Evolutionary conservation across 768 basidiomycete genomes (phyloP).

Genomic region (Sarcomyxa edulis): DNA sequence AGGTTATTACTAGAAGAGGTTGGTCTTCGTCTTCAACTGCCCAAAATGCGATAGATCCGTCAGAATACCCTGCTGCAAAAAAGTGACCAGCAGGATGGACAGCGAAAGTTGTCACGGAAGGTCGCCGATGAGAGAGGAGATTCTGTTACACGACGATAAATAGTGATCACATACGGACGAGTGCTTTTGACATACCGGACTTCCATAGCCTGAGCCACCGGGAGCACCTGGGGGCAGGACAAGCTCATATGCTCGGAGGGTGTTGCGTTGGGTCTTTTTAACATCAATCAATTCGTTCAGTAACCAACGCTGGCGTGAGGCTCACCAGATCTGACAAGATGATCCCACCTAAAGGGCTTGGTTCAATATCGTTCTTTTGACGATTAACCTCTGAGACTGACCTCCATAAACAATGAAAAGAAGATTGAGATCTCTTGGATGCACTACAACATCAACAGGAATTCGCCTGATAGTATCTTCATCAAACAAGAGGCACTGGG

Average conservation of each 20-base stretch:
- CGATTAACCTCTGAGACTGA: conserved; percentile 22
- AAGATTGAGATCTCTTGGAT: conserved; percentile 70
- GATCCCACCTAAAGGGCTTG: conserved; percentile 46
- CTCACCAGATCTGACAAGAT: conserved; percentile 54
- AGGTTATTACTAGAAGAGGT: conserved; percentile 69
- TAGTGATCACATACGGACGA: not conserved
- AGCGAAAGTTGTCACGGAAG: conserved; percentile 64
- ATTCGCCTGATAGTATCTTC: conserved; percentile 29
- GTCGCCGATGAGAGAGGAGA: conserved; percentile 64
- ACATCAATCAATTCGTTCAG: conserved; percentile 1
- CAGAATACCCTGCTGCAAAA: conserved; percentile 75
- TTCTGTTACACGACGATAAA: conserved; percentile 33
- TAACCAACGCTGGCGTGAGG: conserved; percentile 1
- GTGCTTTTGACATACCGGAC: conserved; percentile 34
- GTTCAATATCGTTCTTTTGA: too few relatives aligned
- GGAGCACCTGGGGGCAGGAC: conserved; percentile 76
- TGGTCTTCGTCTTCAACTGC: conserved; percentile 72
- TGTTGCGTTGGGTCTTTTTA: conserved; percentile 40
- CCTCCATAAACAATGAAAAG: conserved; percentile 75
- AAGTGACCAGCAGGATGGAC: conserved; percentile 74
- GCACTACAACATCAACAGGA: conserved; percentile 56
- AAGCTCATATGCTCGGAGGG: conserved; percentile 61
- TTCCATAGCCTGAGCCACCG: conserved; percentile 63
- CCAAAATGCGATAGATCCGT: conserved; percentile 84
- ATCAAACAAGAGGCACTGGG: conserved; percentile 5